A percentile compares a stretch with the other conserved stretches of the same genome.
Evolutionary conservation across 139 green algal species (phyloP).

Genomic region (Penium margaritaceum): DNA sequence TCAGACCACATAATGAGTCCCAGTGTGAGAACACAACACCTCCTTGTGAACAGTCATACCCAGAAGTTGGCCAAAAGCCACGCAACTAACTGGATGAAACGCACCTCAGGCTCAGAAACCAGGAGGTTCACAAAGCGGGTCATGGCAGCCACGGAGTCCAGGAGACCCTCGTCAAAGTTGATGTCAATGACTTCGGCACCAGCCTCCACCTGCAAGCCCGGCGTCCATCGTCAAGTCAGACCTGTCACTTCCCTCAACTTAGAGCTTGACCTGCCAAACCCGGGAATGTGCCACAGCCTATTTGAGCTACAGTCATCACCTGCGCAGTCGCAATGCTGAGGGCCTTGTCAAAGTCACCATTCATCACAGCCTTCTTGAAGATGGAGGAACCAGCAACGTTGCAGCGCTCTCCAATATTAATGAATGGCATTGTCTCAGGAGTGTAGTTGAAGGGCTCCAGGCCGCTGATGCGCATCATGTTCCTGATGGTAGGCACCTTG

Average conservation of each 20-base stretch:
- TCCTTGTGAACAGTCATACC: not conserved
- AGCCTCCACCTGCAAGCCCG: not conserved
- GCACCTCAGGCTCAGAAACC: conserved; percentile 84
- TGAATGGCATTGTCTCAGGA: conserved; percentile 70
- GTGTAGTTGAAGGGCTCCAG: conserved; percentile 67
- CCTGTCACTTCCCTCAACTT: not conserved
- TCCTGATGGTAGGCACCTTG: conserved; percentile 51
- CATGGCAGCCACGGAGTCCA: conserved; percentile 90
- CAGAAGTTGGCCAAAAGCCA: not conserved
- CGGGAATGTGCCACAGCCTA: too few species aligned
- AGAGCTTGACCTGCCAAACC: too few species aligned
- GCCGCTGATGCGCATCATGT: conserved; percentile 69
- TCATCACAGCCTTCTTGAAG: conserved; percentile 93
- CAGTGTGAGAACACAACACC: not conserved
- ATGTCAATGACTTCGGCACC: conserved; percentile 82
- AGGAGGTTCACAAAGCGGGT: conserved; percentile 90
- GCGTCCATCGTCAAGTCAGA: too few species aligned
- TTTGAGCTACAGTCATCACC: too few species aligned
- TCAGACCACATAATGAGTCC: not conserved
- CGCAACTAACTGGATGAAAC: too few species aligned
- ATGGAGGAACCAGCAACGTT: conserved; percentile 87
- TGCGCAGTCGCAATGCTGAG: not conserved
- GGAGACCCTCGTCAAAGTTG: conserved; percentile 97
- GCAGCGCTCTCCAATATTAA: conserved; percentile 91
- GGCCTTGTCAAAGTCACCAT: conserved; percentile 82